These are phyloP conservation scores for Jatropha podagrica DNA, from an alignment of 441 rosid genomes.

Conservation along the genomic window DNA sequence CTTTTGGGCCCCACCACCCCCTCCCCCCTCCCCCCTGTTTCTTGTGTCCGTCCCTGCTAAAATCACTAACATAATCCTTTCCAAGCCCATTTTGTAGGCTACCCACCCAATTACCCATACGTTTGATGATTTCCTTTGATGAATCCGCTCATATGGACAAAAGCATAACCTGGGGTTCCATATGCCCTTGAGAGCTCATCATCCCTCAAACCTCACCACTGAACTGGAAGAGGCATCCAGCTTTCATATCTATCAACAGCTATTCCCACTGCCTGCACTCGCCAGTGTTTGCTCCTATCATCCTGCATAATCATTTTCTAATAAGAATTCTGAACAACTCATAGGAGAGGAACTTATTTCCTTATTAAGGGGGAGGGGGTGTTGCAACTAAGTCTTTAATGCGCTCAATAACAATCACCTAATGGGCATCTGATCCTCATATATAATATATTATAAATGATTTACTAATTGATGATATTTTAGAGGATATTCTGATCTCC, in stretches of 20 bases:
- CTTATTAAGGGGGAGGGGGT: not conserved
- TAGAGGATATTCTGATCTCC: not conserved
- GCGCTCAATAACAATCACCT: not conserved
- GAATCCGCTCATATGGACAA: constrained; percentile 93
- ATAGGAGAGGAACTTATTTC: too few species aligned
- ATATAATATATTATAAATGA: not conserved
- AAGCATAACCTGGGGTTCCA: constrained; percentile 70
- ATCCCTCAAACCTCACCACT: constrained; percentile 84
- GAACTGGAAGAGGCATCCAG: constrained; percentile 79
- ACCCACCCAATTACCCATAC: constrained; percentile 25
- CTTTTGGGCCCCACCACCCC: too few species aligned
- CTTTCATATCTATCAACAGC: constrained; percentile 91
- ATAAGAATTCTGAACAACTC: not conserved
- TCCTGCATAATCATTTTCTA: constrained; percentile 45
- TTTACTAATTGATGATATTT: not conserved
- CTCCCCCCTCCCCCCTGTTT: too few species aligned
- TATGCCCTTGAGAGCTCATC: constrained; percentile 65
- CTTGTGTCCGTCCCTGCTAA: too few species aligned
- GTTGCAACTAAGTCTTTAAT: not conserved
- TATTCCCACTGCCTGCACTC: constrained; percentile 82
- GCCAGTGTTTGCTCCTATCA: constrained; percentile 78
- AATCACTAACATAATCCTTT: too few species aligned
- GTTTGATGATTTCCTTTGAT: constrained; percentile 66
- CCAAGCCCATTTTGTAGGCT: too few species aligned
- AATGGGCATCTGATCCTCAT: not conserved